A percentile compares a stretch with the other conserved stretches of the same genome.
Evolutionary conservation across 73 alveolate species (phyloP).

Genomic region (Effrenium voratum): DNA sequence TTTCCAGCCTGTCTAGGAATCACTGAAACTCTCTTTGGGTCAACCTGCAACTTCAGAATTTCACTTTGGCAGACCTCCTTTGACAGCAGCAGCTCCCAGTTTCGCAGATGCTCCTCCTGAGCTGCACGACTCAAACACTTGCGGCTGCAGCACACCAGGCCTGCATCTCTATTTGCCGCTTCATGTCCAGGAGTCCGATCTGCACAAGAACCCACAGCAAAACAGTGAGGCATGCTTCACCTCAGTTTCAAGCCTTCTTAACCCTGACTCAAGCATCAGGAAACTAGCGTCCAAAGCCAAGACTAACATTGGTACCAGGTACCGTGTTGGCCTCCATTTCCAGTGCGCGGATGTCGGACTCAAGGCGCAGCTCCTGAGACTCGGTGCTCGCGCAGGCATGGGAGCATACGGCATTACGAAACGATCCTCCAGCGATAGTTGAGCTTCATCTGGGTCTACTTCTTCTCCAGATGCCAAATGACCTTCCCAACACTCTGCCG

Average conservation of each 20-base stretch:
- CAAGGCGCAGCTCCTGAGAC: constrained; percentile 46
- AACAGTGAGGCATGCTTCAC: not conserved
- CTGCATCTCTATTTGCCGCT: constrained; percentile 43
- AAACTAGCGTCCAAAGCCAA: no score
- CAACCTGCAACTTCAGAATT: not conserved
- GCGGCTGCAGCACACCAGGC: not conserved
- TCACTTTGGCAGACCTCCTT: not conserved
- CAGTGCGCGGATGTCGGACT: constrained; percentile 36
- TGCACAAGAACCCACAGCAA: not conserved
- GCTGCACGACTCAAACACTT: not conserved
- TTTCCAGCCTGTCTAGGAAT: not conserved
- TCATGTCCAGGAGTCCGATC: constrained; percentile 57
- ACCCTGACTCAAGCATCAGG: no score
- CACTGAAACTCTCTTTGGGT: not conserved
- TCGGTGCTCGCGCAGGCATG: no score
- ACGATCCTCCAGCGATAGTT: constrained; percentile 13
- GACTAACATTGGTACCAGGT: not conserved
- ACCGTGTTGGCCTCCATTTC: constrained; percentile 18
- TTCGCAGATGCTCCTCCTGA: constrained; percentile 39
- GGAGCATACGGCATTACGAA: not conserved
- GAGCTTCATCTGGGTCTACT: constrained; percentile 46
- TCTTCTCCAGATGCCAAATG: no score
- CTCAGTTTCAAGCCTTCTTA: no score
- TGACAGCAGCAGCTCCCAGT: constrained; percentile 39
- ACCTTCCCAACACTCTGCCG: no score